These are phyloP conservation scores for Barnettozyma botsteinii DNA, from an alignment of 805 yeast genomes.

Conservation along the genomic window DNA sequence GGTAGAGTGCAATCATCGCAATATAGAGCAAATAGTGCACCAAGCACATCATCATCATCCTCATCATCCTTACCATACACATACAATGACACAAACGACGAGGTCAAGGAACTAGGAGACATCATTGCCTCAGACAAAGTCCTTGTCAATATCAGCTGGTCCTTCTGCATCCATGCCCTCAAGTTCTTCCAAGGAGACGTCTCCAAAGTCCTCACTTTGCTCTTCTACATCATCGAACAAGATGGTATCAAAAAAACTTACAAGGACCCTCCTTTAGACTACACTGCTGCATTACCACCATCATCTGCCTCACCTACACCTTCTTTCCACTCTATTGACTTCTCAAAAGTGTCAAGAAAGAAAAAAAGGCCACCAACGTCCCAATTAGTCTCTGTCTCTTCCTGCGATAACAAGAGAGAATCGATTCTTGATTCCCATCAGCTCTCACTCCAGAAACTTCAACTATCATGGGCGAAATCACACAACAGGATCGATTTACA, in stretches of 20 bases:
- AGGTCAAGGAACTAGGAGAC: constrained; percentile 30
- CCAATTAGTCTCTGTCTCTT: too few relatives aligned
- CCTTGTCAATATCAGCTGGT: constrained; percentile 32
- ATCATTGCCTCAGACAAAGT: constrained; percentile 30
- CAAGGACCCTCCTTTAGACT: constrained; percentile 9
- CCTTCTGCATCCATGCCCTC: constrained; percentile 35
- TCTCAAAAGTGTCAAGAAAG: not conserved
- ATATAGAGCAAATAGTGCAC: not conserved
- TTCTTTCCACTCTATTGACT: not conserved
- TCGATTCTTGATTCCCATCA: constrained; percentile 6
- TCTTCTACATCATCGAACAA: constrained; percentile 30
- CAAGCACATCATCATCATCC: not conserved
- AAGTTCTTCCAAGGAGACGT: constrained; percentile 41
- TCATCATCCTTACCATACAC: too few relatives aligned
- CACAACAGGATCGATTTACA: constrained; percentile 49
- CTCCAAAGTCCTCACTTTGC: constrained; percentile 31
- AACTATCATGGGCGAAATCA: constrained; percentile 15
- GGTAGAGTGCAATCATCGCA: constrained; percentile 9
- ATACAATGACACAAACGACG: constrained; percentile 18
- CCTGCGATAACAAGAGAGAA: not conserved
- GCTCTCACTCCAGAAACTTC: constrained; percentile 12
- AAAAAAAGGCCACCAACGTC: constrained; percentile 2
- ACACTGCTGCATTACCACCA: constrained; percentile 6
- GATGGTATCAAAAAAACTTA: constrained; percentile 27
- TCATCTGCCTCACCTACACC: not conserved